Evolutionary conservation across 257 asterid genomes (phyloP), one percentile per base, ranked within the genome.

Genomic region (Avicennia marina): DNA sequence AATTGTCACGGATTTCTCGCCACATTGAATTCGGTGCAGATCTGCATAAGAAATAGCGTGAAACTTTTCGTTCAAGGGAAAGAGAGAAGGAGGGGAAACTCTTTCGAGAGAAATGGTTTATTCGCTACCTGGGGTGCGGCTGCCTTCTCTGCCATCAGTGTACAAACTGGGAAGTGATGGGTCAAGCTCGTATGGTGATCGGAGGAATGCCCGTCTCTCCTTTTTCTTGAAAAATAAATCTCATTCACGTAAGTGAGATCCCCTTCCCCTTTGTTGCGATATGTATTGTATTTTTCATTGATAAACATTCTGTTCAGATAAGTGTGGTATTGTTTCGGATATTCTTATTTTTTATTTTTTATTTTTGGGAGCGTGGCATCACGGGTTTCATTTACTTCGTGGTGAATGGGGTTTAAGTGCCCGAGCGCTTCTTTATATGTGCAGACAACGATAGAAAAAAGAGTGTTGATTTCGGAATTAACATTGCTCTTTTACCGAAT

Each of bases 1-100:
- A n/a, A n/a, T 50, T 11, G 67, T 83, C 80, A 80, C 89, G 82
- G 71, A 64, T 72, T 74, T 73, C 85, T 52, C 44, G 82, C 67
- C 71, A 42, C 56, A 67, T 68, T 54, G 76, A 70, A 45, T 56
- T 70, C 76, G 47, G 66, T 53, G 76, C 68, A 64, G 74, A 74
- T 61, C 66, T 74, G 27, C 55, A 3, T 18, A 4, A 32, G 10
- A 33, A 17, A 43, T 4, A 43, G 3, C 10, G n/a, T 17, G 3
- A 25, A 2, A 19, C 8, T 4, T 50, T 49, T 21, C n/a, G 22
- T 22, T 22, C 15, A 48, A 56, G 53, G 24, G 47, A 52, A 45
- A 63, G 25, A 18, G 4, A 45, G 25, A 9, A 27, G 26, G 25
- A 47, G 18, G 22, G 39, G 6, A 45, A 49, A n/a, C 0, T 25